These are phyloP conservation scores for Amphibolis antarctica DNA, from an alignment of 106 monocot species.

Conservation along the genomic window DNA sequence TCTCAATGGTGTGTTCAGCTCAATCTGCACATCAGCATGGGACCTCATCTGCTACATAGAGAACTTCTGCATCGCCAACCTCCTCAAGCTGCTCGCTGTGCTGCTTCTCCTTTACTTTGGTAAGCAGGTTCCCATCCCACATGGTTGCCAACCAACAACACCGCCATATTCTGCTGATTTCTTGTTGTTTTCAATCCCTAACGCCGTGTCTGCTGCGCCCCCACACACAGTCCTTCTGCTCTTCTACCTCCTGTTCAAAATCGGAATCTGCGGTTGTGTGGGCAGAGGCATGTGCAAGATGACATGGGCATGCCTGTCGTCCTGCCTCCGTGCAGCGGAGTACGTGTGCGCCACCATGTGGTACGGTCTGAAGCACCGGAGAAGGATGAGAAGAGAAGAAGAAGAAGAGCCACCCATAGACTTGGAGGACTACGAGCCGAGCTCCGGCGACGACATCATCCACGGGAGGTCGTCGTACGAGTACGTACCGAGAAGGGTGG, in stretches of 20 bases:
- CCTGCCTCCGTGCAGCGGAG: constrained; percentile 45
- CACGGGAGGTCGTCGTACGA: constrained; percentile 15
- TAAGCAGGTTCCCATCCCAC: not conserved
- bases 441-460: constrained; percentile 19
- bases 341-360: constrained; percentile 31
- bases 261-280: constrained; percentile 59
- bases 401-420: constrained; percentile 4
- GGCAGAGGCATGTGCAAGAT: constrained; percentile 45
- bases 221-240: constrained; percentile 50
- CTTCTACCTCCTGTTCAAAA: constrained; percentile 68
- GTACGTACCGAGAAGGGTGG: constrained; percentile 8
- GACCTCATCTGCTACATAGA: constrained; percentile 84
- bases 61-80: constrained; percentile 75
- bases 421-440: constrained; percentile 30
- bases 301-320: constrained; percentile 32
- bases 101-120: constrained; percentile 54
- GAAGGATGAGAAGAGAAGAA: not conserved
- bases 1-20: too few species aligned
- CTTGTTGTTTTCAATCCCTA: not conserved
- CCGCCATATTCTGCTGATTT: not conserved
- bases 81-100: constrained; percentile 50
- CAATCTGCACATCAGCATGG: constrained; percentile 72
- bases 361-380: constrained; percentile 24
- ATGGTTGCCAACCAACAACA: not conserved
- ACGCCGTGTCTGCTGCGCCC: not conserved